Evolutionary conservation across 345 rosid species (phyloP).

Genomic region (Populus nigra): DNA sequence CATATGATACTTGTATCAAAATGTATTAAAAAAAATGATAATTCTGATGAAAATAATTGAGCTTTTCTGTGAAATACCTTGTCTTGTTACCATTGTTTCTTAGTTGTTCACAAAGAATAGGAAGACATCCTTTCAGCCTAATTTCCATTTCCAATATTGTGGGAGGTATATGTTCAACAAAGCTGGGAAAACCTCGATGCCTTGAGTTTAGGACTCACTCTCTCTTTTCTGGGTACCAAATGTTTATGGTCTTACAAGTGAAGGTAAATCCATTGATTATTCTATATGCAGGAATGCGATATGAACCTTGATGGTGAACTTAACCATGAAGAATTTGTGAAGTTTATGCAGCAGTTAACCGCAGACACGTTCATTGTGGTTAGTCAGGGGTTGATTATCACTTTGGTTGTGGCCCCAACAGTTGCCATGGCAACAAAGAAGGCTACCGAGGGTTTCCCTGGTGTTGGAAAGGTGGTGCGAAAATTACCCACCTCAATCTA

Average conservation of each 20-base stretch:
- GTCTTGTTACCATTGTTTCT: too few relatives aligned
- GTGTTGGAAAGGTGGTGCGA: constrained; percentile 77
- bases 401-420: constrained; percentile 84
- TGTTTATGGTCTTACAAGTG: background rate
- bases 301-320: constrained; percentile 75
- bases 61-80: too few relatives aligned
- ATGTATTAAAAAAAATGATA: too few relatives aligned
- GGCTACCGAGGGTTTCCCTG: constrained; percentile 86
- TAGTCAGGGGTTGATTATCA: constrained; percentile 74
- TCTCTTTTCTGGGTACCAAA: too few relatives aligned
- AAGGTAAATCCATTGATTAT: background rate
- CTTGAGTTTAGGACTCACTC: too few relatives aligned
- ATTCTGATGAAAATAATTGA: too few relatives aligned
- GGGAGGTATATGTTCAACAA: too few relatives aligned
- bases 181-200: too few relatives aligned
- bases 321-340: constrained; percentile 70
- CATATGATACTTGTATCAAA: too few relatives aligned
- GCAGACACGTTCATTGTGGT: constrained; percentile 59
- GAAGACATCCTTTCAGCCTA: too few relatives aligned
- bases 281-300: constrained; percentile 54
- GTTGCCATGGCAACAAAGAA: constrained; percentile 81
- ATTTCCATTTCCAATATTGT: too few relatives aligned
- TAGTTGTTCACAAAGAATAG: too few relatives aligned
- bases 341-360: constrained; percentile 54
- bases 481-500: constrained; percentile 73